Evolutionary conservation across 192 early-diverging fungal species (phyloP).

Genomic region (Linderina pennispora): DNA sequence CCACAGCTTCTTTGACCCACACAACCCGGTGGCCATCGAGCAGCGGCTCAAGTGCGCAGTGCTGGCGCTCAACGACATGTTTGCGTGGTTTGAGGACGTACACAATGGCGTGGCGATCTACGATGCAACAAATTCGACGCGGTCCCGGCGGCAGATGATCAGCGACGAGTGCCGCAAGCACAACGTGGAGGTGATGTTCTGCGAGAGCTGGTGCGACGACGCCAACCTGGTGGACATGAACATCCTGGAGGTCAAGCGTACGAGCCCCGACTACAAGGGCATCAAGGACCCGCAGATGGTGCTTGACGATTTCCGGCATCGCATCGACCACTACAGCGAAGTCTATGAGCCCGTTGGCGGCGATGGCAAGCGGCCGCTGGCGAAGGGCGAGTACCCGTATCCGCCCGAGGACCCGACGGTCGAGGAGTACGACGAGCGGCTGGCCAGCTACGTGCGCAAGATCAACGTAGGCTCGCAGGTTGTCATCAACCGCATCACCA

Average conservation of each 20-base stretch:
- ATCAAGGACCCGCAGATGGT: slow-evolving; percentile 78
- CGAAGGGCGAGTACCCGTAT: slow-evolving; percentile 43
- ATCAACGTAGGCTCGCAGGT: slow-evolving; percentile 91
- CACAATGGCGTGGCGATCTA: slow-evolving; percentile 88
- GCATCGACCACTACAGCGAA: slow-evolving; percentile 90
- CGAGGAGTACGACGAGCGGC: slow-evolving; percentile 53
- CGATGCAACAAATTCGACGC: slow-evolving; percentile 97
- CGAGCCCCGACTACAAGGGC: slow-evolving; percentile 88
- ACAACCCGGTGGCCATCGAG: slow-evolving; percentile 62
- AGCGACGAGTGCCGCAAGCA: slow-evolving; percentile 62
- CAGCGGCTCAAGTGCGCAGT: slow-evolving; percentile 75
- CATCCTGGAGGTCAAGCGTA: slow-evolving; percentile 93
- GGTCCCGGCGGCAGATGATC: slow-evolving; percentile 67
- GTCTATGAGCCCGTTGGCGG: slow-evolving; percentile 82
- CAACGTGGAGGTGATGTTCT: slow-evolving; percentile 90
- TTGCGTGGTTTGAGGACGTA: slow-evolving; percentile 81
- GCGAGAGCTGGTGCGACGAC: slow-evolving; percentile 93
- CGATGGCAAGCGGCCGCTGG: slow-evolving; percentile 42
- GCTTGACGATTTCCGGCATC: slow-evolving; percentile 82
- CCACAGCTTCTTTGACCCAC: slow-evolving; percentile 91
- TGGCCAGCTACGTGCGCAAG: slow-evolving; percentile 85
- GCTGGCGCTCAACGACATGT: slow-evolving; percentile 86
- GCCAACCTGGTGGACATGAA: slow-evolving; percentile 82
- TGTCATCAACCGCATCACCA: slow-evolving; percentile 90
- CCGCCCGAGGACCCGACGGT: slow-evolving; percentile 35